A percentile compares a stretch with the other conserved stretches of the same genome.
Conservation (phyloP, 169 alveolate genomes). For the Amoebophrya sp. region DNA sequence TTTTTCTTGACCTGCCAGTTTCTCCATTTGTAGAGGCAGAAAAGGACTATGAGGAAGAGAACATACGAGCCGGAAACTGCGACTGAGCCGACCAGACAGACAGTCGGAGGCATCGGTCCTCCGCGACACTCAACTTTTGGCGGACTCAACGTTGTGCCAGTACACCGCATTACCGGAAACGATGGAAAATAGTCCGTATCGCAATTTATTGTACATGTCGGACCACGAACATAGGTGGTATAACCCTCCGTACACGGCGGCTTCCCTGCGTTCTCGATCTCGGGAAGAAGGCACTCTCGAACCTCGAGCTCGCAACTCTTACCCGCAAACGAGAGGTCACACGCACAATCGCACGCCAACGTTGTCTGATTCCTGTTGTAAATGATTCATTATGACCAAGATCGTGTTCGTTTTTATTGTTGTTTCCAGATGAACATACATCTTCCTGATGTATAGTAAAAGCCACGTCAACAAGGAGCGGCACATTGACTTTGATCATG, state of each 20-base stretch:
- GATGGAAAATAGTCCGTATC: not conserved
- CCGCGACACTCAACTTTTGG: not conserved
- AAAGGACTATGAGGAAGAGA: not conserved
- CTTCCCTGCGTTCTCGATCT: conserved; percentile 8
- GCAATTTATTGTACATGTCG: not conserved
- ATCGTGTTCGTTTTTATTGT: too few relatives aligned
- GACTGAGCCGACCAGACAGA: not conserved
- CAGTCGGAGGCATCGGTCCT: conserved; percentile 10
- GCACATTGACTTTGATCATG: too few relatives aligned
- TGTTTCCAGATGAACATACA: too few relatives aligned
- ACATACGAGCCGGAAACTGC: not conserved
- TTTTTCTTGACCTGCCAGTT: not conserved
- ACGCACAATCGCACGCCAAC: not conserved
- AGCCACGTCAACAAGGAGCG: too few relatives aligned
- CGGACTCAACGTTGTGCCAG: not conserved
- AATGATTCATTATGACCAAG: too few relatives aligned
- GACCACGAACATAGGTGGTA: not conserved
- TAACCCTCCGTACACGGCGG: not conserved
- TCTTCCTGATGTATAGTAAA: too few relatives aligned
- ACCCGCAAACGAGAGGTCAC: not conserved
- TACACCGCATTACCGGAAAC: conserved; percentile 8
- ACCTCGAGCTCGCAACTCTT: not conserved
- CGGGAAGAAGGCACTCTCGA: not conserved
- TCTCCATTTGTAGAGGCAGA: not conserved
- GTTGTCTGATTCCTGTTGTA: not conserved